A percentile compares a stretch with the other conserved stretches of the same genome.
Conservation (phyloP, 768 basidiomycete species). For the Steccherinum ochraceum region DNA sequence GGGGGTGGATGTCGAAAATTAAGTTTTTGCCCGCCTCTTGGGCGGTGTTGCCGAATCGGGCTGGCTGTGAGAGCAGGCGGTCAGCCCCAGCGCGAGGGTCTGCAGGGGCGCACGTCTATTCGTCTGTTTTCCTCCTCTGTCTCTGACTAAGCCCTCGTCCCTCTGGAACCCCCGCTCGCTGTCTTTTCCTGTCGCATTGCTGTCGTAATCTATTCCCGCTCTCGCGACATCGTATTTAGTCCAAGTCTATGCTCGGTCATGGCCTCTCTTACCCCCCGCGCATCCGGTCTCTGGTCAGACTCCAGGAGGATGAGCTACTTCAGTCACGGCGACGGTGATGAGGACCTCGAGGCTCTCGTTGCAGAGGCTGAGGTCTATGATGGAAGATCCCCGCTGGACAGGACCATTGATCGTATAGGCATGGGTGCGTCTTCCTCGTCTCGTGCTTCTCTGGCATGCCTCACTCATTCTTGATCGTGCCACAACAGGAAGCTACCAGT, state of each 20-base stretch:
- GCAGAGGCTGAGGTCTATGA: slow-evolving; percentile 22
- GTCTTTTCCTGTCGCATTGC: neutral
- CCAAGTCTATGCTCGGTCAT: slow-evolving; percentile 10
- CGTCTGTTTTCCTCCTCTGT: too few species aligned
- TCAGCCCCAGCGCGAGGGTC: too few species aligned
- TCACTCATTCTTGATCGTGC: neutral
- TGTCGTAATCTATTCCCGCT: neutral
- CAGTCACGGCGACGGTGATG: slow-evolving; percentile 31
- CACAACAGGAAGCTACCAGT: slow-evolving; percentile 72
- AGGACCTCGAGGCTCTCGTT: slow-evolving; percentile 11
- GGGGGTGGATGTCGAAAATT: too few species aligned
- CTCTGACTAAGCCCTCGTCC: too few species aligned
- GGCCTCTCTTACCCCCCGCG: slow-evolving; percentile 35
- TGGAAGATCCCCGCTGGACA: slow-evolving; percentile 52
- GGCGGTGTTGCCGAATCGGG: neutral
- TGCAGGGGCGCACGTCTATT: too few species aligned
- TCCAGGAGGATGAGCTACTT: slow-evolving; percentile 31
- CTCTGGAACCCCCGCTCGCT: neutral
- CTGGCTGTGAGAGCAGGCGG: neutral
- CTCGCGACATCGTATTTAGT: neutral
- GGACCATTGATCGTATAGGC: slow-evolving; percentile 84
- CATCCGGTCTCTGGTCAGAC: slow-evolving; percentile 43
- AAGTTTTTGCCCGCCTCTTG: too few species aligned
- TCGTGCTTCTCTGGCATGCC: neutral
- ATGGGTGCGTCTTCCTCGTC: slow-evolving; percentile 53